Percentiles rank a stretch among this genome's conserved stretches.
Conservation (phyloP, 768 basidiomycete species). For the Cystobasidium onofrii region DNA sequence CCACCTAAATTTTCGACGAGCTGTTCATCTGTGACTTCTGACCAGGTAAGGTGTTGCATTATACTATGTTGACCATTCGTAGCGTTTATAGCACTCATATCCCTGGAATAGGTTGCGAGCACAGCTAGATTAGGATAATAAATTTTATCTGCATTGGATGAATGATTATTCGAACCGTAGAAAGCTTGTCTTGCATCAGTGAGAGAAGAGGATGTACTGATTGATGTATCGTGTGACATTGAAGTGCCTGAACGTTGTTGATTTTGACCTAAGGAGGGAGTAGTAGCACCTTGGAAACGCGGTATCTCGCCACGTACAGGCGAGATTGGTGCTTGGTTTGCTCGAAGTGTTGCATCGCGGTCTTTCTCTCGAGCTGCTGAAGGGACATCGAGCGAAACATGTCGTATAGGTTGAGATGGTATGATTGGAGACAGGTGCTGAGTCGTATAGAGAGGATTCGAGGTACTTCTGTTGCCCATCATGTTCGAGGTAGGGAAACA, state of each 20-base stretch:
- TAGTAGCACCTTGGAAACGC: not conserved
- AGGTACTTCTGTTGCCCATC: not conserved
- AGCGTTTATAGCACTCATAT: not conserved
- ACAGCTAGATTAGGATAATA: conserved; percentile 29
- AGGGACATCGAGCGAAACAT: not conserved
- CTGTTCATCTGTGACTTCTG: conserved; percentile 42
- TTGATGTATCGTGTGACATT: conserved; percentile 24
- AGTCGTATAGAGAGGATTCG: not conserved
- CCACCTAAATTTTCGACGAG: conserved; percentile 41
- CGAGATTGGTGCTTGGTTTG: not conserved
- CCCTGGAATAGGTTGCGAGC: conserved; percentile 18
- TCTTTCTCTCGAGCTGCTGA: not conserved
- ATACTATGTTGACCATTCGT: not conserved
- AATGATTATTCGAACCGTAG: conserved; percentile 5
- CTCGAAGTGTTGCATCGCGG: not conserved
- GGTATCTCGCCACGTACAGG: not conserved
- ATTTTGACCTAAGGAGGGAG: not conserved
- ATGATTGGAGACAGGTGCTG: not conserved
- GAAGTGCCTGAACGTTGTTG: conserved; percentile 22
- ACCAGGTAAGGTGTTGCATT: conserved; percentile 40
- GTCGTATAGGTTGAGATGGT: not conserved
- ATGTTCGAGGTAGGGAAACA: not conserved
- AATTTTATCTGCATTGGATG: not conserved
- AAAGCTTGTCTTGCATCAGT: not conserved
- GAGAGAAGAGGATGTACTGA: conserved; percentile 6